Base-by-base conservation (phyloP, 2,329 filamentous ascomycete species). In the Biscogniauxia mediterranea region DNA sequence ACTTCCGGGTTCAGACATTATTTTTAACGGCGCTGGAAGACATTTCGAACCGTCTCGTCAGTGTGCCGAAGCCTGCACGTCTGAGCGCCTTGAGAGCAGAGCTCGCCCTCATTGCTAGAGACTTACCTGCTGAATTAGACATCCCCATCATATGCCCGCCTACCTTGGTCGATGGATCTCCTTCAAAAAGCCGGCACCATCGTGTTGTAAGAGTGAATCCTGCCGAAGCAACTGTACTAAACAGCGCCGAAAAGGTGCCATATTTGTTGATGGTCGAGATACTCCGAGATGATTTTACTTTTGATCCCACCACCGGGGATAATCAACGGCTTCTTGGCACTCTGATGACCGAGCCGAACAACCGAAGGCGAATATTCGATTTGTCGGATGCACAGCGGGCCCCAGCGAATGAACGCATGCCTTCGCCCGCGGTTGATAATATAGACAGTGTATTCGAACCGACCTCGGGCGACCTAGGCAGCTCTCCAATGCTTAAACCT, bases 241-340 rank as follows among this genome's bases (percentile, higher is more conserved):
- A 95, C 75, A 95, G 91, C 73, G 91, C 91, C 4, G 91, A 95
- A 74, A 90, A 93, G 72, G 91, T 95, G 52, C 91, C 91, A 0
- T 95, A 93, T 75, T 76, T 95, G 55, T 81, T 95, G 26, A 93
- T 95, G 90, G 86, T 94, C 2, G 91, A 95, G 72, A 88, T 95
- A 21, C 77, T 95, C 54, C 81, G 89, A 23, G 91, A 94, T 66
- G 91, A 95, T 70, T 94, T 95, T 71, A 88, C 89, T 38, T 95
- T 95, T 69, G 88, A 94, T 68, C 90, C 91, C 0, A 86, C 89
- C 32, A 89, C 87, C 0, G 80, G 84, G 26, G 89, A 92, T 64
- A 95, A 95, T 68, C 83, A 89, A 70, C 81, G 85, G 57, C 77
- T 95, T 21, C 74, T 90, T 38, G 76, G 78, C 11, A 83, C 77